phyloP scores from a whole-genome alignment of 129 eudicot genomes.

The Helichrysum umbraculigerum region DNA sequence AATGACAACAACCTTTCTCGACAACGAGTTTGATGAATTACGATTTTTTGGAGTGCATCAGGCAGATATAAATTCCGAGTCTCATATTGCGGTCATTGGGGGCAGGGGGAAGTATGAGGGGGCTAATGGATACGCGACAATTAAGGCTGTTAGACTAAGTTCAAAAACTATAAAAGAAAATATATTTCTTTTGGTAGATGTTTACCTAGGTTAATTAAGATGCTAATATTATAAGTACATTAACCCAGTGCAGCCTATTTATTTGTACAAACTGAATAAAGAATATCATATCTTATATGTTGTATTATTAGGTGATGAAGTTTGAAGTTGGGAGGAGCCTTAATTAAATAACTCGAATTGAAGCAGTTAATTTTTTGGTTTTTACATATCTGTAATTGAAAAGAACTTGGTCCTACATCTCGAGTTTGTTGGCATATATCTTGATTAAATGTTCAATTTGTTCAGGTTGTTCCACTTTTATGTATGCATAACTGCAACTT shows the following conservation, averaged over 20 bases:
- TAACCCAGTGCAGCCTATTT: constrained; percentile 8
- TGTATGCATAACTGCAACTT: neutral
- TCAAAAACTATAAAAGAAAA: constrained; percentile 22
- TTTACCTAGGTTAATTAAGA: constrained; percentile 46
- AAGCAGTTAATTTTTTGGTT: neutral
- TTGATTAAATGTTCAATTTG: neutral
- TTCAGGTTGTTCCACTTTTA: neutral
- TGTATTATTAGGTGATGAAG: neutral
- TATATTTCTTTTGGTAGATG: constrained; percentile 41
- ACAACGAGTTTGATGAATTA: constrained; percentile 36
- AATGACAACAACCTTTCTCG: constrained; percentile 39
- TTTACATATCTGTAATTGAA: neutral
- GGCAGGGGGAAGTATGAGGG: constrained; percentile 61
- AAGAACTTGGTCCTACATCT: neutral
- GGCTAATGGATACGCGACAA: constrained; percentile 63
- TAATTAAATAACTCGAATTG: neutral
- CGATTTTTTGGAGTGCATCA: constrained; percentile 60
- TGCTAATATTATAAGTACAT: constrained; percentile 1
- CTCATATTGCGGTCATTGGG: constrained; percentile 63
- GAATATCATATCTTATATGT: neutral
- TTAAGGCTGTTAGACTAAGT: constrained; percentile 37
- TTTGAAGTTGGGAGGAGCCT: neutral
- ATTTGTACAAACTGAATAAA: constrained; percentile 6
- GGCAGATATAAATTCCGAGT: constrained; percentile 31
- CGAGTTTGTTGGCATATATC: neutral